Percentiles rank a stretch among this genome's conserved stretches.
Conservation (phyloP, 2,329 filamentous ascomycete species). For the Apiospora marii region DNA sequence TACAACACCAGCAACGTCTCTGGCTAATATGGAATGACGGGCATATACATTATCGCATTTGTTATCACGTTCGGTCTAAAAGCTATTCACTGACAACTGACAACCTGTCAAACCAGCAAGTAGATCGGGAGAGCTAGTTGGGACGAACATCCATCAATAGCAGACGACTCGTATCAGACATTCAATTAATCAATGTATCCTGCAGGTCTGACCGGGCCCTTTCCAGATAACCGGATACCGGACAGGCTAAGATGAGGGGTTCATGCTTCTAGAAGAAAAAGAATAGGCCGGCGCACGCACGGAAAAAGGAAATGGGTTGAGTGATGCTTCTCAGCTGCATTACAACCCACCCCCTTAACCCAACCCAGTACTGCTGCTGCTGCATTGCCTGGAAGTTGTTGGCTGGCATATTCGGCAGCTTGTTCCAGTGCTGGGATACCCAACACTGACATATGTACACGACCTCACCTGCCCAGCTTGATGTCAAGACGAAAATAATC, state of each 20-base stretch:
- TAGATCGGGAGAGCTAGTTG: not conserved
- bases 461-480: not conserved
- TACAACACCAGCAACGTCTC: not conserved
- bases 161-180: not conserved
- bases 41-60: not conserved
- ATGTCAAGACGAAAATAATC: not conserved
- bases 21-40: not conserved
- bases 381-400: not conserved
- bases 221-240: constrained; percentile 15
- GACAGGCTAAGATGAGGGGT: constrained; percentile 18
- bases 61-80: not conserved
- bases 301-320: not conserved
- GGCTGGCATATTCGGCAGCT: not conserved
- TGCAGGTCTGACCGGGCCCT: constrained; percentile 1
- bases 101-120: not conserved
- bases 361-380: not conserved
- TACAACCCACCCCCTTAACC: constrained; percentile 7
- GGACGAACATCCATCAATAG: not conserved
- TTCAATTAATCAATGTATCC: constrained; percentile 4
- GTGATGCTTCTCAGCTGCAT: constrained; percentile 1
- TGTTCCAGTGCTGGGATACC: not conserved
- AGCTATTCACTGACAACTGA: not conserved
- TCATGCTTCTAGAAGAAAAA: constrained; percentile 20
- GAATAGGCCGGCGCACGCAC: not conserved
- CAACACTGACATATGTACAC: not conserved